A percentile compares a stretch with the other conserved stretches of the same genome.
These are phyloP conservation scores for Cotoneaster glaucophyllus DNA, from an alignment of 306 rosid genomes.

Conservation along the genomic window DNA sequence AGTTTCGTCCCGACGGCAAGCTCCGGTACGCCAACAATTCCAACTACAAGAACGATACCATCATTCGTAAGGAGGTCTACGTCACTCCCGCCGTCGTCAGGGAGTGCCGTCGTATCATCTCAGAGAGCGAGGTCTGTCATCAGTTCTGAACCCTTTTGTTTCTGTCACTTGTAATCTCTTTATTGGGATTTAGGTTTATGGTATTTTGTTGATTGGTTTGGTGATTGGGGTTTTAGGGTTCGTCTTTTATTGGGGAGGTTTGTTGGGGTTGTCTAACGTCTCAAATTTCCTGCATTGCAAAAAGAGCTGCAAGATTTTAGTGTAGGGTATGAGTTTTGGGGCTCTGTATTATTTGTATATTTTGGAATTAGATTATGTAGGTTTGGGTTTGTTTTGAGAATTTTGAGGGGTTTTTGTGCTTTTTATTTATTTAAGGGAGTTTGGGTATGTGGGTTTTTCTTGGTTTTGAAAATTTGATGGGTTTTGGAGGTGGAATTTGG, in stretches of 20 bases:
- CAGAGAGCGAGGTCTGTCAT: slow-evolving; percentile 81
- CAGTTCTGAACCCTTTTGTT: not conserved
- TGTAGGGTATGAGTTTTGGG: not conserved
- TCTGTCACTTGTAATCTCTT: not conserved
- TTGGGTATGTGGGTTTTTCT: not conserved
- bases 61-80: slow-evolving; percentile 93
- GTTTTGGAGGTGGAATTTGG: not conserved
- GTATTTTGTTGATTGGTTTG: not conserved
- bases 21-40: slow-evolving; percentile 98
- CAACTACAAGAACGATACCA: slow-evolving; percentile 97
- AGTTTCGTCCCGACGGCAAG: slow-evolving; percentile 84
- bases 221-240: not conserved
- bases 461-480: not conserved
- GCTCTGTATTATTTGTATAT: not conserved
- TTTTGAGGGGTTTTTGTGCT: not conserved
- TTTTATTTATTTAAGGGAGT: not conserved
- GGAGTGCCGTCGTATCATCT: slow-evolving; percentile 83
- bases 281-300: not conserved
- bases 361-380: not conserved
- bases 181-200: slow-evolving; percentile 8
- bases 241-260: not conserved
- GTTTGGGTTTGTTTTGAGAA: not conserved
- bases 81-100: slow-evolving; percentile 88
- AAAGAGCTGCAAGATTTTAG: not conserved
- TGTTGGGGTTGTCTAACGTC: not conserved